A percentile compares a stretch with the other conserved stretches of the same genome.
Evolutionary conservation across 305 asterid species (phyloP).

Genomic region (Fraxinus platypoda): DNA sequence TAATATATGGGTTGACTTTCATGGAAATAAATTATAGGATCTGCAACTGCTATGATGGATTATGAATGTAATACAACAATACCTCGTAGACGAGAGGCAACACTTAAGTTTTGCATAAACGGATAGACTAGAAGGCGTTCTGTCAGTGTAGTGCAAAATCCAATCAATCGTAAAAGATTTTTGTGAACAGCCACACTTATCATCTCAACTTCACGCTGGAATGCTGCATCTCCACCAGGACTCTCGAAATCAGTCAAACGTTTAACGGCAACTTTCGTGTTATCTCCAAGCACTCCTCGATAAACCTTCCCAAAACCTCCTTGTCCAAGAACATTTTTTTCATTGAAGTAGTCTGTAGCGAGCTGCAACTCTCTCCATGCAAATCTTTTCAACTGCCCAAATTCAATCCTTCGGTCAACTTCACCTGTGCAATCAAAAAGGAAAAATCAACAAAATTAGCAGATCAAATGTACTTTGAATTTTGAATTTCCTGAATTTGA

Average conservation of each 20-base stretch:
- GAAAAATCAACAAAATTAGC: background rate
- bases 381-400: constrained; percentile 91
- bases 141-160: constrained; percentile 95
- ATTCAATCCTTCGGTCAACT: constrained; percentile 79
- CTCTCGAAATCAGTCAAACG: constrained; percentile 82
- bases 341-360: constrained; percentile 82
- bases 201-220: constrained; percentile 98
- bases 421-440: constrained; percentile 55
- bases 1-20: background rate
- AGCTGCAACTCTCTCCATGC: constrained; percentile 91
- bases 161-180: constrained; percentile 76
- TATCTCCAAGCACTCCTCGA: constrained; percentile 71
- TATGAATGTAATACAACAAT: background rate
- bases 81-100: constrained; percentile 95
- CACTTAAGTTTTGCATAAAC: constrained; percentile 89
- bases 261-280: constrained; percentile 89
- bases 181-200: constrained; percentile 95
- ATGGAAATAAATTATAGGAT: background rate
- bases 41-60: background rate
- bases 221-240: constrained; percentile 90
- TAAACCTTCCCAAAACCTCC: constrained; percentile 99
- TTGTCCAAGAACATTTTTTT: constrained; percentile 85
- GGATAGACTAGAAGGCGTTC: constrained; percentile 96
- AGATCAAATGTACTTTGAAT: background rate
- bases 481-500: background rate